Conservation (phyloP, 2,329 filamentous ascomycete species). For the Phialocephala subalpina region DNA sequence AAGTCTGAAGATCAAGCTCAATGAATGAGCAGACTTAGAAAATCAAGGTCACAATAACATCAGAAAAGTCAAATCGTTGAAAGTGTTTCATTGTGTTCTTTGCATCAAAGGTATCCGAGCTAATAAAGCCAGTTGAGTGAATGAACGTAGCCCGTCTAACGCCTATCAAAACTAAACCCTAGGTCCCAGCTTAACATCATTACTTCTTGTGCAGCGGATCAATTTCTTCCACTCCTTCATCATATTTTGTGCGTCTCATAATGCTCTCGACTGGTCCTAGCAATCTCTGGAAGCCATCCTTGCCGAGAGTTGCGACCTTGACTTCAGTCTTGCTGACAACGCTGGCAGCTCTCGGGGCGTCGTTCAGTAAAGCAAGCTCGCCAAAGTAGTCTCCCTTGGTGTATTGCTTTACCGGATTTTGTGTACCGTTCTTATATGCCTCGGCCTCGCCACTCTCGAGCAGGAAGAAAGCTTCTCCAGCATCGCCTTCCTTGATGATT, state of each 20-base stretch:
- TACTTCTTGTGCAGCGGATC: conserved; percentile 64
- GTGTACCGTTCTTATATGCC: conserved; percentile 79
- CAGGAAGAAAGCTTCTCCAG: conserved; percentile 90
- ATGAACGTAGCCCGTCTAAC: conserved; percentile 43
- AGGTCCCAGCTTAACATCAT: conserved; percentile 30
- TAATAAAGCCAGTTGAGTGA: conserved; percentile 37
- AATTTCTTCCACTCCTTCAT: conserved; percentile 69
- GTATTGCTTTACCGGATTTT: conserved; percentile 80
- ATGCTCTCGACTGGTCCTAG: conserved; percentile 93
- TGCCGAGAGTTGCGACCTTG: conserved; percentile 91
- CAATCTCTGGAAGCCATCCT: conserved; percentile 93
- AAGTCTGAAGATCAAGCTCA: conserved; percentile 1
- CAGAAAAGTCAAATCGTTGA: conserved; percentile 19
- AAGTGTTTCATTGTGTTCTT: conserved; percentile 36
- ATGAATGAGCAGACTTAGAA: not conserved
- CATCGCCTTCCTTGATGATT: conserved; percentile 92
- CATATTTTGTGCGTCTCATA: conserved; percentile 78
- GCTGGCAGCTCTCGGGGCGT: conserved; percentile 90
- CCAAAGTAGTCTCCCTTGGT: conserved; percentile 96
- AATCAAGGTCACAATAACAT: conserved; percentile 8
- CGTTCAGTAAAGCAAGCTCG: conserved; percentile 91
- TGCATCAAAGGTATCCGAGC: conserved; percentile 42
- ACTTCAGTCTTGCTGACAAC: conserved; percentile 85
- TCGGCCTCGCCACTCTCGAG: conserved; percentile 88
- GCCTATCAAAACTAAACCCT: conserved; percentile 33